phyloP scores from a whole-genome alignment of 495 filamentous ascomycete genomes.

The Penicillium waksmanii region DNA sequence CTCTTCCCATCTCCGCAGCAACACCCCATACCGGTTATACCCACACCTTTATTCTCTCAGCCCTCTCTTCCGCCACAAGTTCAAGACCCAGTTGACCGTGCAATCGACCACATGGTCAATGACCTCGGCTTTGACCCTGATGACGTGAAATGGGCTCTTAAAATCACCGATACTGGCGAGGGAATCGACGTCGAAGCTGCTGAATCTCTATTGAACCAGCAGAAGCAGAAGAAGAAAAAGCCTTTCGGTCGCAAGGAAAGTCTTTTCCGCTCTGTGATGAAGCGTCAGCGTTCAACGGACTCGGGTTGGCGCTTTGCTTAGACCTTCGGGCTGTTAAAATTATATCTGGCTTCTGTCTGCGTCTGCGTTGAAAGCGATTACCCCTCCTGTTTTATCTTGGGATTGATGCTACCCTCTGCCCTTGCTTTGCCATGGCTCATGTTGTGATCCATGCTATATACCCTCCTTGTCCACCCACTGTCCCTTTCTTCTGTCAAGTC shows the following conservation, averaged over 20 bases:
- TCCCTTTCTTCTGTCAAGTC: neutral
- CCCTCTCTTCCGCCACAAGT: constrained; percentile 37
- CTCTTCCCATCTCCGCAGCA: neutral
- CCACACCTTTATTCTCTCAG: neutral
- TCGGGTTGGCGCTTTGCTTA: constrained; percentile 48
- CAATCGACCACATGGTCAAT: constrained; percentile 50
- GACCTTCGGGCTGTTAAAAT: neutral
- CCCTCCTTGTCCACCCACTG: neutral
- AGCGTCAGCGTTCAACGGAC: constrained; percentile 32
- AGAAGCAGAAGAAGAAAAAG: constrained; percentile 42
- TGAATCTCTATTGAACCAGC: constrained; percentile 43
- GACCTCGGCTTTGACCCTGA: constrained; percentile 52
- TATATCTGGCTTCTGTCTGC: neutral
- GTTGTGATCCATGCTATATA: constrained; percentile 9
- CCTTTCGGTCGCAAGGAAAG: constrained; percentile 26
- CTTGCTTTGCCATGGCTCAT: neutral
- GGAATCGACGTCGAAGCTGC: constrained; percentile 52
- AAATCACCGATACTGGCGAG: constrained; percentile 56
- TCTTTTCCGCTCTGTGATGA: constrained; percentile 36
- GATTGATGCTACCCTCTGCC: neutral
- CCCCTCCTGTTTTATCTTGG: neutral
- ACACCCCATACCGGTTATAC: neutral
- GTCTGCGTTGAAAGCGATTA: constrained; percentile 1
- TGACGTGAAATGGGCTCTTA: constrained; percentile 56
- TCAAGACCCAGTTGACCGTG: constrained; percentile 56